Percentiles rank a stretch among this genome's conserved stretches.
These are phyloP conservation scores for Leccinum fuscescens DNA, from an alignment of 1,284 basidiomycete species.

Conservation along the genomic window DNA sequence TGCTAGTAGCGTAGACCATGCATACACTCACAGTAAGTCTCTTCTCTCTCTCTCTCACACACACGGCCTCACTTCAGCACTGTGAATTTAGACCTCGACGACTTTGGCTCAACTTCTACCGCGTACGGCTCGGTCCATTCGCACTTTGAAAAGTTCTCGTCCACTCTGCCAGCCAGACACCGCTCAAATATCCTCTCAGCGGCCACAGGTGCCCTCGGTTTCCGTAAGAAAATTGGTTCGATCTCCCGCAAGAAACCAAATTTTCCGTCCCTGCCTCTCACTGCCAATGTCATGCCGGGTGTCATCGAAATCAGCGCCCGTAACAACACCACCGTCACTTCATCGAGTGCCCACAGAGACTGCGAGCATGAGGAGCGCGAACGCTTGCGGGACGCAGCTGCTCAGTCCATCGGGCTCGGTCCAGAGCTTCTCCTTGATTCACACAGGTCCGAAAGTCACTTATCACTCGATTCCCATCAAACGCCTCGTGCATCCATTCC, in stretches of 20 bases:
- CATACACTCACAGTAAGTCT: neutral
- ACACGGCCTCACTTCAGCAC: neutral
- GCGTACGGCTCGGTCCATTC: conserved; percentile 8
- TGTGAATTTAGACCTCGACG: conserved; percentile 16
- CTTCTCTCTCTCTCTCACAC: neutral
- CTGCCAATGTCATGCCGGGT: conserved; percentile 50
- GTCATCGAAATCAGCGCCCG: conserved; percentile 70
- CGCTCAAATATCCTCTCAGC: conserved; percentile 52
- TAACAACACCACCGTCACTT: conserved; percentile 30
- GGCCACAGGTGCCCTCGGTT: conserved; percentile 54
- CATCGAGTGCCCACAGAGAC: conserved; percentile 34
- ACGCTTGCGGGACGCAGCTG: conserved; percentile 68
- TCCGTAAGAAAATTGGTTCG: conserved; percentile 45
- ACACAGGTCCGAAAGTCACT: conserved; percentile 6
- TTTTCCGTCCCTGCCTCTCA: conserved; percentile 28
- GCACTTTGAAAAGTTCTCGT: conserved; percentile 4
- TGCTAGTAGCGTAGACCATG: neutral
- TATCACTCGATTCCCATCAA: conserved; percentile 18
- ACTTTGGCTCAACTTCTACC: conserved; percentile 13
- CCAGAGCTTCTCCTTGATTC: conserved; percentile 25
- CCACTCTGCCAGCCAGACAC: conserved; percentile 21
- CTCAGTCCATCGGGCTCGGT: conserved; percentile 66
- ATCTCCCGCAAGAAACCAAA: conserved; percentile 41
- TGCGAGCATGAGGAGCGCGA: conserved; percentile 70
- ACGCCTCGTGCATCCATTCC: conserved; percentile 34